A percentile compares a stretch with the other conserved stretches of the same genome.
These are phyloP conservation scores for Kazachstania viticola DNA, from an alignment of 805 yeast genomes.

Conservation along the genomic window DNA sequence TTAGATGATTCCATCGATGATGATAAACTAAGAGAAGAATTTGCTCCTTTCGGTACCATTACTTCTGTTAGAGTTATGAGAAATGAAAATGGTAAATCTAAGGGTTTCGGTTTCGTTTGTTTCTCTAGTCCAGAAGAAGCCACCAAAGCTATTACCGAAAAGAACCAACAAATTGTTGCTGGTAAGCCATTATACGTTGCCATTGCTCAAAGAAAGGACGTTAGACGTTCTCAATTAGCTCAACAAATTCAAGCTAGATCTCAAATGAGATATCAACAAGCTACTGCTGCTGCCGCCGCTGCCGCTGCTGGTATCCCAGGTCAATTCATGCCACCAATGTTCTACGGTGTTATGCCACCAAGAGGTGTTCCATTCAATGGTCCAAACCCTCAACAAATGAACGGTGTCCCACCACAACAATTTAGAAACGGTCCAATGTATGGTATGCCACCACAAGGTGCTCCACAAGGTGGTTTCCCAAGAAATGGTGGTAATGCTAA, in stretches of 20 bases:
- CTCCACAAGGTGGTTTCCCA: conserved; percentile 44
- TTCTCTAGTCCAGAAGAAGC: conserved; percentile 98
- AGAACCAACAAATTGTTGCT: conserved; percentile 92
- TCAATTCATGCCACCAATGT: conserved; percentile 31
- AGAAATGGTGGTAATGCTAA: conserved; percentile 25
- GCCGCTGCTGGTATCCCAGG: conserved; percentile 31
- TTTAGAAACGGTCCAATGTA: conserved; percentile 68
- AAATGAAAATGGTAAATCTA: conserved; percentile 88
- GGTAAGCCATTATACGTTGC: conserved; percentile 98
- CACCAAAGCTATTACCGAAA: conserved; percentile 93
- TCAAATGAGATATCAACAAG: conserved; percentile 97
- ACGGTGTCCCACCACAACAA: conserved; percentile 62
- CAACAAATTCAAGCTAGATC: conserved; percentile 97
- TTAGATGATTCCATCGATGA: conserved; percentile 88
- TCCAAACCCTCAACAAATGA: conserved; percentile 74
- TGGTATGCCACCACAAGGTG: conserved; percentile 68
- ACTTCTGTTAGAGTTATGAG: conserved; percentile 95
- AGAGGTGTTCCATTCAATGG: conserved; percentile 74
- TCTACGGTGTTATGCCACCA: conserved; percentile 51
- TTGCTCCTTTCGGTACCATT: conserved; percentile 85
- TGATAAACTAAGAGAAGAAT: conserved; percentile 83
- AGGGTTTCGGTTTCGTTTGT: conserved; percentile 98
- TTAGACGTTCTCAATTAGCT: conserved; percentile 90
- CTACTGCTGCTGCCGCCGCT: conserved; percentile 47
- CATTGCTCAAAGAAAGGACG: conserved; percentile 96